A percentile compares a stretch with the other conserved stretches of the same genome.
These are phyloP conservation scores for Cetraspora pellucida DNA, from an alignment of 192 early-diverging fungal species.

Conservation along the genomic window DNA sequence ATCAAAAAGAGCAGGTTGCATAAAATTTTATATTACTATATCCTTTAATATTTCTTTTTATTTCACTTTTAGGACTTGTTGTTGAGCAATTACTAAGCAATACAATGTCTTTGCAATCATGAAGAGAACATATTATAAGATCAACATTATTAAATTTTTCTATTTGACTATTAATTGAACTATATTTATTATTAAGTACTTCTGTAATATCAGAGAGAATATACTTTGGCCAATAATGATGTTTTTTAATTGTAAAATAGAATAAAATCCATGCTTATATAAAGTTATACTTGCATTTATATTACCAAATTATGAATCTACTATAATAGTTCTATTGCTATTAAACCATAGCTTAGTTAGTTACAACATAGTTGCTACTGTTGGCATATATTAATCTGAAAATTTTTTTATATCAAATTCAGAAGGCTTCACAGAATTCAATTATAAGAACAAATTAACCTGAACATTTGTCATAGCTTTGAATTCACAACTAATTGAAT, in stretches of 20 bases:
- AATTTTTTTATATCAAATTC: neutral
- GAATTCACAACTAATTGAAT: neutral
- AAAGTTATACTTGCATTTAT: neutral
- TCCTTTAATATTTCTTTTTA: no score
- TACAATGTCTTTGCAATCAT: no score
- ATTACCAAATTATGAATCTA: neutral
- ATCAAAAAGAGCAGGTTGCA: no score
- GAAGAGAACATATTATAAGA: no score
- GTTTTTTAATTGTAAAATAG: conserved; percentile 5
- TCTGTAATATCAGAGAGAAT: neutral
- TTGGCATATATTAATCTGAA: neutral
- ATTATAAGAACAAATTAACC: neutral
- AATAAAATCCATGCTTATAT: conserved; percentile 5
- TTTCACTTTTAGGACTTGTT: no score
- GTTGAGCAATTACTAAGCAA: no score
- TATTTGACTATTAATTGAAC: no score
- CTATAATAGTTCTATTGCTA: neutral
- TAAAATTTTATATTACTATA: no score
- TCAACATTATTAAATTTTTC: no score
- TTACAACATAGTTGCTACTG: neutral
- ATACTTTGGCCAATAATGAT: conserved; percentile 1
- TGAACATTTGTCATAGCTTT: neutral
- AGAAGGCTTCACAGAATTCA: neutral
- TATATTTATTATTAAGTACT: neutral
- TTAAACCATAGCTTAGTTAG: neutral